phyloP scores from a whole-genome alignment of 495 filamentous ascomycete genomes.

The Trichoderma gamsii region DNA sequence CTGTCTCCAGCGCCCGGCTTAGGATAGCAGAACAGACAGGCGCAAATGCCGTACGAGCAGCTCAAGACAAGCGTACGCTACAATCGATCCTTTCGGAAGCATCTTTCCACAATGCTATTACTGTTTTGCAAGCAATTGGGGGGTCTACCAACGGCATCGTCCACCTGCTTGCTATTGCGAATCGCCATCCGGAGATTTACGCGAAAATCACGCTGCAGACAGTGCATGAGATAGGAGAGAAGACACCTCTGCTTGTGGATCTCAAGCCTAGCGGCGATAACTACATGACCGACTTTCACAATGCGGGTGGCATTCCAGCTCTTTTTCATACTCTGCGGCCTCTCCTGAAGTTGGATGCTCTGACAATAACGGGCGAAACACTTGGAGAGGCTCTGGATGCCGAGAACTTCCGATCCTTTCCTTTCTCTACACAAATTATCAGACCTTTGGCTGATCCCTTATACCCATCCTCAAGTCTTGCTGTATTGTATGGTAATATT shows the following conservation, averaged over 20 bases:
- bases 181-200: conserved; percentile 50
- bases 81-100: conserved; percentile 52
- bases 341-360: conserved; percentile 49
- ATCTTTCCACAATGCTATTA: conserved; percentile 63
- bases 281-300: conserved; percentile 69
- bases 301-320: conserved; percentile 58
- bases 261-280: conserved; percentile 63
- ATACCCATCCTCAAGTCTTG: conserved; percentile 49
- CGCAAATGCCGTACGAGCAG: conserved; percentile 42
- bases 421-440: conserved; percentile 40
- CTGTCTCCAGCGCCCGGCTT: conserved; percentile 57
- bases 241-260: conserved; percentile 56
- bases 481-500: conserved; percentile 52
- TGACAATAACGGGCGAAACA: conserved; percentile 54
- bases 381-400: conserved; percentile 50
- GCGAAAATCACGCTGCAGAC: conserved; percentile 51
- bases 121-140: conserved; percentile 62
- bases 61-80: conserved; percentile 31
- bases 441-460: conserved; percentile 48
- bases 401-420: conserved; percentile 39
- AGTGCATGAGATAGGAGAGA: conserved; percentile 54
- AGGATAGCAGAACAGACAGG: conserved; percentile 61
- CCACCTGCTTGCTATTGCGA: conserved; percentile 58
- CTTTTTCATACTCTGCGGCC: conserved; percentile 51
- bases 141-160: conserved; percentile 65